These are phyloP conservation scores for Mycena floridula DNA, from an alignment of 768 basidiomycete species.

Conservation along the genomic window DNA sequence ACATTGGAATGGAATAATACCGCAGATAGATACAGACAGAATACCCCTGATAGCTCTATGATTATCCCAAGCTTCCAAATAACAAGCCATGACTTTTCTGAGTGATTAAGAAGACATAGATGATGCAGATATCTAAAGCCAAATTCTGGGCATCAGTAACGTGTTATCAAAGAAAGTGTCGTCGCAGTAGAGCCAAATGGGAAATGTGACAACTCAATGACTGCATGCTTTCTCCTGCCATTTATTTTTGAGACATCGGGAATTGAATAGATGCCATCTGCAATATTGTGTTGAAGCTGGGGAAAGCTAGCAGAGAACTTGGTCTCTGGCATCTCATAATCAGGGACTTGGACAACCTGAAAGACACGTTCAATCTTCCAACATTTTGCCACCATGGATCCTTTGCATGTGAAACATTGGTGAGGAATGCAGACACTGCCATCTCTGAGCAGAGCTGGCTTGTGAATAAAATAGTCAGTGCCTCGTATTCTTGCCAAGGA, in stretches of 20 bases:
- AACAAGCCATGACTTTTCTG: no score
- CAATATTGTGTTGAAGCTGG: neutral
- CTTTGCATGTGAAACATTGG: neutral
- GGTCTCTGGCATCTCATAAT: neutral
- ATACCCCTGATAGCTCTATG: no score
- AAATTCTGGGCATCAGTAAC: no score
- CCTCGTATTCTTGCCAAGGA: neutral
- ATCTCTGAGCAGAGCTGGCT: conserved; percentile 5
- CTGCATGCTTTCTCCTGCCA: conserved; percentile 6
- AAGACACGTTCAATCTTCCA: neutral
- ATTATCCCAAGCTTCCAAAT: no score
- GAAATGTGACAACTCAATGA: conserved; percentile 4
- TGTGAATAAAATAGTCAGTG: conserved; percentile 1
- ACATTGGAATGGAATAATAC: no score
- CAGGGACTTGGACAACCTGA: neutral
- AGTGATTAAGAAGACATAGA: no score
- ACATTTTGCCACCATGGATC: neutral
- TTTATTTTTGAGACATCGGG: neutral
- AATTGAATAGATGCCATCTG: neutral
- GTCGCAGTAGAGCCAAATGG: conserved; percentile 17
- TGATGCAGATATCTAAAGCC: no score
- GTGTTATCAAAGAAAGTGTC: no score
- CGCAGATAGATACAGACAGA: no score
- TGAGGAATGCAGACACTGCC: neutral
- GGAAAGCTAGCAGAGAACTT: neutral